Conservation (phyloP, 2,329 filamentous ascomycete species). For the Xylariales sp. region DNA sequence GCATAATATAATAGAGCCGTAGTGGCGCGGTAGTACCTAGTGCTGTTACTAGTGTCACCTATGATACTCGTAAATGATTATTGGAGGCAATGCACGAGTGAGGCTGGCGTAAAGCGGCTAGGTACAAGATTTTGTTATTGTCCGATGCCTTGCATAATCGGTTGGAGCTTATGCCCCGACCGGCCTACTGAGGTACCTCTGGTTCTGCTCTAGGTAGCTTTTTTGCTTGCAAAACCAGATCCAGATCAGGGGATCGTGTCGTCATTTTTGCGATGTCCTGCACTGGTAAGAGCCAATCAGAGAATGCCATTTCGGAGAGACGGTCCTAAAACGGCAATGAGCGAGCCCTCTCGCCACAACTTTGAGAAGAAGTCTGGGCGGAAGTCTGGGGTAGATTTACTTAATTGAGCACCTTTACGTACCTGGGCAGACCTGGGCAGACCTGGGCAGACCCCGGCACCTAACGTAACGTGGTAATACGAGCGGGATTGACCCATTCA, state of each 20-base stretch:
- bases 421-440: no score
- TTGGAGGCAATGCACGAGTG: neutral
- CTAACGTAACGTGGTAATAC: neutral
- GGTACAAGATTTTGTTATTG: neutral
- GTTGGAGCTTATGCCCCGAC: constrained; percentile 25
- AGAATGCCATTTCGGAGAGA: neutral
- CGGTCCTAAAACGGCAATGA: constrained; percentile 35
- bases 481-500: neutral
- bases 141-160: constrained; percentile 22
- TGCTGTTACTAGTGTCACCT: no score
- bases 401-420: neutral
- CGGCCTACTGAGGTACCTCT: constrained; percentile 1
- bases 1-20: no score
- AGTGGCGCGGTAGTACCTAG: no score
- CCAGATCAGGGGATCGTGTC: constrained; percentile 27
- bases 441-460: no score
- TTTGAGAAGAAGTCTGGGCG: constrained; percentile 6
- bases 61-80: no score
- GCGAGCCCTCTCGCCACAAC: neutral
- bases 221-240: constrained; percentile 2
- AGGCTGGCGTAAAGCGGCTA: neutral
- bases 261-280: constrained; percentile 27
- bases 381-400: constrained; percentile 20
- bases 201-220: no score
- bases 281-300: constrained; percentile 28